Percentiles rank a stretch among this genome's conserved stretches.
Evolutionary conservation across 257 asterid species (phyloP).

Genomic region (Penstemon davidsonii): DNA sequence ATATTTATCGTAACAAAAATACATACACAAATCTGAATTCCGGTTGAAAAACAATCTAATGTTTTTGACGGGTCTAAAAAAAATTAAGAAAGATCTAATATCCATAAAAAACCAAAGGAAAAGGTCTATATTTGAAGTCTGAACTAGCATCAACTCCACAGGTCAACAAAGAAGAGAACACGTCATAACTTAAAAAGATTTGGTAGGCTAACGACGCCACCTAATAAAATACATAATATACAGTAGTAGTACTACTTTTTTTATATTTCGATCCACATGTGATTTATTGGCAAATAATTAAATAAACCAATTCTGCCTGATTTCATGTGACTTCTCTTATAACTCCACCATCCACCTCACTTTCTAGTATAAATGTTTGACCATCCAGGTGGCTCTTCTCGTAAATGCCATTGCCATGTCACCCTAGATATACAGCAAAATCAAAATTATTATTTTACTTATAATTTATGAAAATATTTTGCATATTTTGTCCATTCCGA

Average conservation of each 20-base stretch:
- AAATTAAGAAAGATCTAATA: too few relatives aligned
- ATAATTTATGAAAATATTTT: too few relatives aligned
- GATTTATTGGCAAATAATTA: conserved; percentile 12
- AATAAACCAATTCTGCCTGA: not conserved
- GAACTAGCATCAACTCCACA: too few relatives aligned
- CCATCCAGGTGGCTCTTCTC: not conserved
- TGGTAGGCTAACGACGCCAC: conserved; percentile 9
- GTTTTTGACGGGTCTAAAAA: too few relatives aligned
- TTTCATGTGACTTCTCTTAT: conserved; percentile 20
- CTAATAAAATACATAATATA: not conserved
- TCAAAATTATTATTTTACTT: too few relatives aligned
- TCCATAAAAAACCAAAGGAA: too few relatives aligned
- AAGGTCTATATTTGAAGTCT: too few relatives aligned
- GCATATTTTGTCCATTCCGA: too few relatives aligned
- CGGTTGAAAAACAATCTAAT: too few relatives aligned
- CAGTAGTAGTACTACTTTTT: not conserved
- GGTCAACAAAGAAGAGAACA: too few relatives aligned
- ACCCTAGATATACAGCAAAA: not conserved
- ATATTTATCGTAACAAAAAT: too few relatives aligned
- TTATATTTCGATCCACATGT: not conserved
- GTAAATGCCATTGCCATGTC: not conserved
- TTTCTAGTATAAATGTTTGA: not conserved
- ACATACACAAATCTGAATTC: too few relatives aligned
- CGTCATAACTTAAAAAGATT: not conserved
- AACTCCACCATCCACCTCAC: conserved; percentile 10